Base-by-base conservation (phyloP, 2,329 filamentous ascomycete genomes). In the Juglanconis oblonga region DNA sequence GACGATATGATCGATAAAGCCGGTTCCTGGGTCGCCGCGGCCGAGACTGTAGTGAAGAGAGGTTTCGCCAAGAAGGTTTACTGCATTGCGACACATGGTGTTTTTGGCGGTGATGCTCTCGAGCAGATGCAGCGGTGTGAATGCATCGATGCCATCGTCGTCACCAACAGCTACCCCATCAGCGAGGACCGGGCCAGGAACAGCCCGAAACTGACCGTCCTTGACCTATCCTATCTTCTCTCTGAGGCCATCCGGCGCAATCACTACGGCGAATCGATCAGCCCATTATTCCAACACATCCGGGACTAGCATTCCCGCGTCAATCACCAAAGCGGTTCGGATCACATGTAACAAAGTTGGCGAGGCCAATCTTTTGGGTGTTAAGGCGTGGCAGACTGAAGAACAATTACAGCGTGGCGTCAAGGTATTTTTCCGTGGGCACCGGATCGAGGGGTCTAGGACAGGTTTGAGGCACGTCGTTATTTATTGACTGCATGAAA, bases 1-100 rank as follows among this genome's bases (percentile, higher is more conserved):
- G 95, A 99, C 73, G 95, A 99, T 73, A 98, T 99, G 90, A 97
- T 99, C 70, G 95, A 99, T 77, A 97, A 97, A 78, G 88, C 92
- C 9, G 91, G 90, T 13, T 97, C 92, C 6, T 99, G 95, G 95
- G 96, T 99, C 67, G 94, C 94, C 5, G 95, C 95, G 6, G 95
- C 95, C 11, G 95, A 99, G 79, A 96, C 93, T 1, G 94, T 97
- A 2, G 91, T 97, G 56, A 98, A 98, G 81, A 87, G 90, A 65
- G 96, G 95, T 65, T 85, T 87, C 49, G 95, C 95, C 1, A 96
- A 91, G 68, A 95, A 90, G 75, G 95, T 99, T 40, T 98, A 97
- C 76, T 97, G 92, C 80, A 96, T 99, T 78, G 95, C 94, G 7
- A 98, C 95, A 0, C 95, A 99, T 70, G 95, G 93, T 45, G 84